phyloP scores from a whole-genome alignment of 192 early-diverging fungal species.

The Backusella morwellensis region DNA sequence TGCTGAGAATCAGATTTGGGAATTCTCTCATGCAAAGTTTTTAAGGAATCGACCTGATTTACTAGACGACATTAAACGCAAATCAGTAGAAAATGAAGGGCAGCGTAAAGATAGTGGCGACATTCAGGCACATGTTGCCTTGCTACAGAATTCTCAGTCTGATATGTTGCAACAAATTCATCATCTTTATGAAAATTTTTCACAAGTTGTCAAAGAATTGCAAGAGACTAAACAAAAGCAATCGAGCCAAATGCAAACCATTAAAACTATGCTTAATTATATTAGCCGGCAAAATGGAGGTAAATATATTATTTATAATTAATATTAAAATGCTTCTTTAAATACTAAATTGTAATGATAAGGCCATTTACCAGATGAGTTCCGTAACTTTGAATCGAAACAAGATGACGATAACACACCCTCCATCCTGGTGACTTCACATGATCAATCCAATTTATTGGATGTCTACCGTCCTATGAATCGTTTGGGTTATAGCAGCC shows the following conservation, averaged over 20 bases:
- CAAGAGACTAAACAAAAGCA: slow-evolving; percentile 69
- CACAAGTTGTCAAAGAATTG: slow-evolving; percentile 69
- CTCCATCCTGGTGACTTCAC: slow-evolving; percentile 23
- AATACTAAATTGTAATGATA: slow-evolving; percentile 37
- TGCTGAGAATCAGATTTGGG: slow-evolving; percentile 91
- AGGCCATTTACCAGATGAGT: neutral
- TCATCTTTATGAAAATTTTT: slow-evolving; percentile 70
- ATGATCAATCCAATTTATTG: neutral
- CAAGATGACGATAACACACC: neutral
- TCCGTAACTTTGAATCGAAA: neutral
- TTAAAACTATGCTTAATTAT: slow-evolving; percentile 64
- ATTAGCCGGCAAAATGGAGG: slow-evolving; percentile 43
- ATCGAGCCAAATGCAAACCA: slow-evolving; percentile 56
- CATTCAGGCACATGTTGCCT: slow-evolving; percentile 67
- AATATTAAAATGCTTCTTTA: slow-evolving; percentile 48
- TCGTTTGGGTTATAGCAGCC: neutral
- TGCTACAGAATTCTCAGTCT: slow-evolving; percentile 73
- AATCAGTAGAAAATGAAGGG: slow-evolving; percentile 81
- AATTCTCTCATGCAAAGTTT: slow-evolving; percentile 84
- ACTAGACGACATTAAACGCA: slow-evolving; percentile 89
- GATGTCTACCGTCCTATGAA: slow-evolving; percentile 8
- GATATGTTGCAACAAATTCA: slow-evolving; percentile 72
- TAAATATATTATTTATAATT: neutral
- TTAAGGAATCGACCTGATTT: slow-evolving; percentile 71
- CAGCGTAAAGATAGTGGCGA: slow-evolving; percentile 68